phyloP scores from a whole-genome alignment of 345 rosid species.

The Dimocarpus longan region DNA sequence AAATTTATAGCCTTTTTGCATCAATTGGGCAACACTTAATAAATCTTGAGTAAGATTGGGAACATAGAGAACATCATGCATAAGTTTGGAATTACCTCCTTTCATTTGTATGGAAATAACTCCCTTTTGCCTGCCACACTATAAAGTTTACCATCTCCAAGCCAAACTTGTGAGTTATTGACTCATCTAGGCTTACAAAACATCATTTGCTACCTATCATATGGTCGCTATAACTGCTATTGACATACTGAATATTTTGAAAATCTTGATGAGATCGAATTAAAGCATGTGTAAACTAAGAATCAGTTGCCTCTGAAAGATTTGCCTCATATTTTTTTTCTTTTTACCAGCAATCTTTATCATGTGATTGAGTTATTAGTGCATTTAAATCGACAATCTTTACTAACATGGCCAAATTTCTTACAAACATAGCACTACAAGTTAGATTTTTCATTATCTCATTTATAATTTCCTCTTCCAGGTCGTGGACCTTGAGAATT shows the following conservation, averaged over 20 bases:
- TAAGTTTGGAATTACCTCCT: slow-evolving; percentile 3
- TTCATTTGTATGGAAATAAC: neutral
- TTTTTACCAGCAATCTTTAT: neutral
- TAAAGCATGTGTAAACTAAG: neutral
- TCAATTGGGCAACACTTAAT: neutral
- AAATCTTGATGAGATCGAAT: neutral
- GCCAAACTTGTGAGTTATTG: neutral
- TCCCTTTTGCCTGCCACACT: slow-evolving; percentile 7
- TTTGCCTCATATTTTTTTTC: neutral
- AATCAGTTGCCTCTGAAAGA: no score
- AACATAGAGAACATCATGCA: slow-evolving; percentile 13
- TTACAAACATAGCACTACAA: neutral
- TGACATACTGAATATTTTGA: neutral
- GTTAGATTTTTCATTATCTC: no score
- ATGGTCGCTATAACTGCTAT: neutral
- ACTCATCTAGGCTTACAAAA: neutral
- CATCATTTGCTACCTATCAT: neutral
- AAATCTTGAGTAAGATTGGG: neutral
- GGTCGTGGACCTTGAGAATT: no score
- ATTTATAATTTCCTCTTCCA: no score
- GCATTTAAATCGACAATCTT: neutral
- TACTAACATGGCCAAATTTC: neutral
- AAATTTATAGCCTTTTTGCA: neutral
- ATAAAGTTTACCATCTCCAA: neutral
- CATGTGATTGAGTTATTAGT: neutral